Conservation (phyloP, 352 stramenopile species). For the Halophytophthora polymorphica region DNA sequence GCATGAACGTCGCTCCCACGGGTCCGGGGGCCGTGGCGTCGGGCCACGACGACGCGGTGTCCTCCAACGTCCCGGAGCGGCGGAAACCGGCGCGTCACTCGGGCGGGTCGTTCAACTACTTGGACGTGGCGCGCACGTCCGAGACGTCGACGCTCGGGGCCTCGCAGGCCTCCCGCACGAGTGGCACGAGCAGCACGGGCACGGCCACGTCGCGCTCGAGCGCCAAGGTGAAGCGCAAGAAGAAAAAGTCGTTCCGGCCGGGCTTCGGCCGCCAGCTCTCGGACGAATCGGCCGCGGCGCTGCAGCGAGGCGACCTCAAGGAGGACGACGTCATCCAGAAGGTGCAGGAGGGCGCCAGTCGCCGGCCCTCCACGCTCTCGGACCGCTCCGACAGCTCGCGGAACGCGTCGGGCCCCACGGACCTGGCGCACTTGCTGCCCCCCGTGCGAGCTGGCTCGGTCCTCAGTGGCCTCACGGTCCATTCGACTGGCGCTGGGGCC, state of each 20-base stretch:
- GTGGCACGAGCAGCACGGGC: conserved; percentile 24
- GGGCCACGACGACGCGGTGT: conserved; percentile 16
- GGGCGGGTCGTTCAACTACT: conserved; percentile 57
- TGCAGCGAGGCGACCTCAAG: conserved; percentile 76
- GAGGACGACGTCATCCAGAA: conserved; percentile 64
- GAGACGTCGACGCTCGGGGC: conserved; percentile 7
- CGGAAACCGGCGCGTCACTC: conserved; percentile 32
- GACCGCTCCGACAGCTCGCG: conserved; percentile 28
- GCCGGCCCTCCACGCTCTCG: conserved; percentile 12
- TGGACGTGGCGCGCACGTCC: conserved; percentile 38
- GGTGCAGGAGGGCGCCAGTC: conserved; percentile 16
- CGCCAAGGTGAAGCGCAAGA: conserved; percentile 73
- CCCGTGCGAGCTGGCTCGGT: conserved; percentile 57
- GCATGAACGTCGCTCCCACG: conserved; percentile 40
- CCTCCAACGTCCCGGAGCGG: conserved; percentile 22
- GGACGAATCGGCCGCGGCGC: conserved; percentile 71
- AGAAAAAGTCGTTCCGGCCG: conserved; percentile 82
- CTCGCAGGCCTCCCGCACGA: conserved; percentile 23
- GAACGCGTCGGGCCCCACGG: conserved; percentile 41
- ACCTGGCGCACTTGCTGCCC: conserved; percentile 65
- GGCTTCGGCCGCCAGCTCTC: conserved; percentile 82
- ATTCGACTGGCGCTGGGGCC: conserved; percentile 15
- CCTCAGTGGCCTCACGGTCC: conserved; percentile 62
- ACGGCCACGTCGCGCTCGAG: conserved; percentile 29
- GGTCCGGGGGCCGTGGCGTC: conserved; percentile 8